phyloP scores from a whole-genome alignment of 345 rosid species.

The Viola odorata region DNA sequence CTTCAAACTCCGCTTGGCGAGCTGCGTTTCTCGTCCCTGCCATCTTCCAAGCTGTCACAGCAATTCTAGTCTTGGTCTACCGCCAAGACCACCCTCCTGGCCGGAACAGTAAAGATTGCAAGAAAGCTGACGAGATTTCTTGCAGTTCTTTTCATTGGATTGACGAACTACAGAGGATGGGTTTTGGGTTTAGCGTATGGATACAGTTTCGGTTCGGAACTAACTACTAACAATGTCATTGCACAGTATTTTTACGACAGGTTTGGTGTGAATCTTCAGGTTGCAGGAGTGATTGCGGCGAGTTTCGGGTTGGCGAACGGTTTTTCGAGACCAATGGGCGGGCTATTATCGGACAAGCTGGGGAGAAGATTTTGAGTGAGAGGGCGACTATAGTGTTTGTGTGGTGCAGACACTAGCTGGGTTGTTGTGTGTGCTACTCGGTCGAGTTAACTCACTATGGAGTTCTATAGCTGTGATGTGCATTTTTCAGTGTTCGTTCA shows the following conservation, averaged over 20 bases:
- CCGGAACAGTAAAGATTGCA: conserved; percentile 7
- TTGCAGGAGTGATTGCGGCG: conserved; percentile 75
- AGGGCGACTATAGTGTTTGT: conserved; percentile 80
- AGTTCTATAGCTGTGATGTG: conserved; percentile 53
- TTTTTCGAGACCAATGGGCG: conserved; percentile 70
- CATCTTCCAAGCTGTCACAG: conserved; percentile 44
- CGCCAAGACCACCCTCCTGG: conserved; percentile 69
- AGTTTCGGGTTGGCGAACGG: conserved; percentile 52
- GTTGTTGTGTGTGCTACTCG: conserved; percentile 51
- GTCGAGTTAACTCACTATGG: conserved; percentile 54
- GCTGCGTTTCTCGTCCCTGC: conserved; percentile 55
- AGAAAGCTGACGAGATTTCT: conserved; percentile 12
- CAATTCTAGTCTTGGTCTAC: conserved; percentile 41
- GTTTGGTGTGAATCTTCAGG: conserved; percentile 52
- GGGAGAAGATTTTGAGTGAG: conserved; percentile 58
- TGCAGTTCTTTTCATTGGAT: conserved; percentile 39
- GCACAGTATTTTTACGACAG: conserved; percentile 71
- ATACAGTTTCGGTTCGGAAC: conserved; percentile 61
- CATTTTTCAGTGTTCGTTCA: conserved; percentile 63
- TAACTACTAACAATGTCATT: conserved; percentile 65
- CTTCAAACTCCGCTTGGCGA: conserved; percentile 53
- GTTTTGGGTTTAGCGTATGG: conserved; percentile 55
- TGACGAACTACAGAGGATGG: conserved; percentile 78
- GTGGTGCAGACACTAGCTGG: conserved; percentile 68
- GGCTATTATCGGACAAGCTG: conserved; percentile 54